Base-by-base conservation (phyloP, 129 eudicot genomes). In the carrot (Daucus carota) region DNA sequence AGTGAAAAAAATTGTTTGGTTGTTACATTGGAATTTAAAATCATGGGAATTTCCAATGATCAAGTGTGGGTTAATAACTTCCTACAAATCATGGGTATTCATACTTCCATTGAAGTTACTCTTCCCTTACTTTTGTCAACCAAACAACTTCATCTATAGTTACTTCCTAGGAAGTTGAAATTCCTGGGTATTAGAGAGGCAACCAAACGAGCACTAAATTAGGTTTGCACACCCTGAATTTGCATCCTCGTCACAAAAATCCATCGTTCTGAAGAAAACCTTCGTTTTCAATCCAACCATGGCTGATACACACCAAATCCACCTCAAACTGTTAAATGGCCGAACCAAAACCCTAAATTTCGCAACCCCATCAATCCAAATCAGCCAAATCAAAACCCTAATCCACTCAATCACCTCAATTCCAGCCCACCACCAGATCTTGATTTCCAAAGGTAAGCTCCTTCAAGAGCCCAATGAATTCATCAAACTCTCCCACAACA, bases 341-440 rank as follows among this genome's bases (percentile, higher is more conserved):
- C 43, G 45, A 43, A 60, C 79, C 33, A 76, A 85, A 76, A 62
- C 47, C 54, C 57, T 76, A 26, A 59, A 42, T 29, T 62, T 76
- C 43, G 17, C 79, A 28, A 38, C 73, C 42, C 73, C 79, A 10
- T 15, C 59, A 28, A 76, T 76, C 8, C 62, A 54, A 20, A 15
- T 41, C 54, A 62, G 11, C 31, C 11, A 41, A 50, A 28, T 76
- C 59, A 76, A 76, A 42, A 7, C 29, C 72, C 57, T 16, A 28
- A 76, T 62, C 1, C 59, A 76, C 59, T 78, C 78, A 76, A 80
- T 94, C 10, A 86, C 97, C 31, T 80, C 83, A 36, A 83, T 94
- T 62, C 79, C 98, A 6, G 36, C 71, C 42, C 76, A 76, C 59
- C 77, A 72, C 46, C 98, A 94, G n/a, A 85, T 82, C 60, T 92